Evolutionary conservation across 805 yeast species (phyloP).

Genomic region (Geotrichum ghanense): DNA sequence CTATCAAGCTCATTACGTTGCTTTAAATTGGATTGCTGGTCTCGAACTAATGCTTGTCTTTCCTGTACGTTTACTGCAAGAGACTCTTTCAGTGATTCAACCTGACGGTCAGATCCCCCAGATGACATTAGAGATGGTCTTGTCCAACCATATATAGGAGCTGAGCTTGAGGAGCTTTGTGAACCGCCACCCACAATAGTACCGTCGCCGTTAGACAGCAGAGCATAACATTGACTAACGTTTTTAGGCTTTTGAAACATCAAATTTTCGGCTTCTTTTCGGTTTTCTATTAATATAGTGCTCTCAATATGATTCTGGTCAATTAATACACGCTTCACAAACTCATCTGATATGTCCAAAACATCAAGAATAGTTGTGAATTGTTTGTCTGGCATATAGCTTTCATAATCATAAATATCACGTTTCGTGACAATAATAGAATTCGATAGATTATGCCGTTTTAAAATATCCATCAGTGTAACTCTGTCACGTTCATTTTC

Average conservation of each 20-base stretch:
- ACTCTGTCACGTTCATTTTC: conserved; percentile 48
- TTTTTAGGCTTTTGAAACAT: conserved; percentile 29
- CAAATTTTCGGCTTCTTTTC: conserved; percentile 38
- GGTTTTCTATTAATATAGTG: conserved; percentile 39
- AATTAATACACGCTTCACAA: conserved; percentile 48
- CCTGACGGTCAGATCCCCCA: conserved; percentile 1
- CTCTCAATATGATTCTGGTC: conserved; percentile 48
- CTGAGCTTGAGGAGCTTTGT: conserved; percentile 37
- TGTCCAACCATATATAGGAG: conserved; percentile 22
- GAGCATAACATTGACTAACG: conserved; percentile 32
- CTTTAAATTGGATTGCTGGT: neutral
- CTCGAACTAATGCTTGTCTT: neutral
- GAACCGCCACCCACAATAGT: conserved; percentile 32
- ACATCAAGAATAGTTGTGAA: conserved; percentile 48
- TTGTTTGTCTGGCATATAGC: conserved; percentile 31
- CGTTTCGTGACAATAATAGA: conserved; percentile 37
- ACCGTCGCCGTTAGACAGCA: conserved; percentile 34
- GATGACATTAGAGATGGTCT: conserved; percentile 15
- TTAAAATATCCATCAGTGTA: conserved; percentile 14
- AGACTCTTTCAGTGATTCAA: neutral
- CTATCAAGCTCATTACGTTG: neutral
- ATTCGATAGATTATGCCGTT: conserved; percentile 15
- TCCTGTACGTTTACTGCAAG: neutral
- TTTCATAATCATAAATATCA: conserved; percentile 45
- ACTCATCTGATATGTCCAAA: conserved; percentile 42